phyloP scores from a whole-genome alignment of 179 eudicot genomes.

The Silene vulgaris region DNA sequence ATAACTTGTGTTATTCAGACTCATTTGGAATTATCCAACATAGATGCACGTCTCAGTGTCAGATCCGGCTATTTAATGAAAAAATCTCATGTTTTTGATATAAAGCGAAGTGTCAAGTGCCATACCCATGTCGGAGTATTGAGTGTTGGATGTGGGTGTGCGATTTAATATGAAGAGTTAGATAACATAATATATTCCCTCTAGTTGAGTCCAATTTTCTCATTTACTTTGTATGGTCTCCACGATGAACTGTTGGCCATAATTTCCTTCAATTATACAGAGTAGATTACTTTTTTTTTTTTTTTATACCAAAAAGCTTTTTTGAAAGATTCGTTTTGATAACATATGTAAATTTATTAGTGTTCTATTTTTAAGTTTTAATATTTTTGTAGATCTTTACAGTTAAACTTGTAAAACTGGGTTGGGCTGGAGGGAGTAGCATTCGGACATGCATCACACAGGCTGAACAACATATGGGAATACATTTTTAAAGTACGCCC shows the following conservation, averaged over 20 bases:
- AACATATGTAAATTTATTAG: not conserved
- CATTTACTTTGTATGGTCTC: not conserved
- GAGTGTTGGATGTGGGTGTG: not conserved
- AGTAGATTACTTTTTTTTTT: not conserved
- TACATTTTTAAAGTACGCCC: not conserved
- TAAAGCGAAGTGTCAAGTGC: not conserved
- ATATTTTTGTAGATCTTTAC: not conserved
- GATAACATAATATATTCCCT: not conserved
- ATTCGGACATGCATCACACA: not conserved
- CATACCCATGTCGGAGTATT: not conserved
- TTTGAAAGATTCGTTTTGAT: not conserved
- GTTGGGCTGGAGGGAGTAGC: not conserved
- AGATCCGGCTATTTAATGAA: not conserved
- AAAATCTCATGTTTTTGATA: not conserved
- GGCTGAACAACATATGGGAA: not conserved
- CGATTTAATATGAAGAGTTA: not conserved
- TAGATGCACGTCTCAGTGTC: not conserved
- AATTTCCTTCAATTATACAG: not conserved
- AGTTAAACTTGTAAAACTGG: too few species aligned
- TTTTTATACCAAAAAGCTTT: not conserved
- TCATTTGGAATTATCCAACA: not conserved
- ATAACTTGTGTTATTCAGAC: not conserved
- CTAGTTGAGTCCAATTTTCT: not conserved
- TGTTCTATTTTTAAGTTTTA: too few species aligned
- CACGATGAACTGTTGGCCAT: not conserved